A percentile compares a stretch with the other conserved stretches of the same genome.
Evolutionary conservation across 352 stramenopile genomes (phyloP).

Genomic region (Globisporangium carolinianum): DNA sequence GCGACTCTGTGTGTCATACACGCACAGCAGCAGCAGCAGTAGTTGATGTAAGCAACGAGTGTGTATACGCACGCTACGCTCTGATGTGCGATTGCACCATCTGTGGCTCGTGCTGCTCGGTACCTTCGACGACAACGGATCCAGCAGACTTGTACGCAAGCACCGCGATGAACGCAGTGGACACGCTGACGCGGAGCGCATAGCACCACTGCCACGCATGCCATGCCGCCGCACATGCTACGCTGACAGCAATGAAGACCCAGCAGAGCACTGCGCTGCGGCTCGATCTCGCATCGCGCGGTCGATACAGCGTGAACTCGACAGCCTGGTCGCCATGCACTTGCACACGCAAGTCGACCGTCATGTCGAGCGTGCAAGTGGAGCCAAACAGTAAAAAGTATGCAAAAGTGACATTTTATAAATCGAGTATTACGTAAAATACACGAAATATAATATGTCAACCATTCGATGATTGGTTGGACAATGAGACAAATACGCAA

Average conservation of each 20-base stretch:
- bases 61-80: not conserved
- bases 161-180: conserved; percentile 1
- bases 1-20: conserved; percentile 34
- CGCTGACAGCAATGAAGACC: not conserved
- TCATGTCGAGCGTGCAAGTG: too few relatives aligned
- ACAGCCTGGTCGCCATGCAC: conserved; percentile 40
- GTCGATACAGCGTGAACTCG: conserved; percentile 39
- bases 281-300: not conserved
- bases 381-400: too few relatives aligned
- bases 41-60: not conserved
- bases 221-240: conserved; percentile 10
- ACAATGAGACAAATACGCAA: too few relatives aligned
- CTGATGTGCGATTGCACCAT: too few relatives aligned
- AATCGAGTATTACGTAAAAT: too few relatives aligned
- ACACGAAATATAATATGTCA: too few relatives aligned
- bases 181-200: not conserved
- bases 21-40: not conserved
- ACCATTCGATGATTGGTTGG: too few relatives aligned
- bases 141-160: conserved; percentile 2
- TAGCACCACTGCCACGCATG: conserved; percentile 10
- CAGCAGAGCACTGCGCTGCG: not conserved
- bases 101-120: not conserved
- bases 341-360: conserved; percentile 42
- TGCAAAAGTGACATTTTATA: too few relatives aligned
- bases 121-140: conserved; percentile 9